Evolutionary conservation across 176 grass and related monocot species (phyloP).

Genomic region (Oryza australiensis): DNA sequence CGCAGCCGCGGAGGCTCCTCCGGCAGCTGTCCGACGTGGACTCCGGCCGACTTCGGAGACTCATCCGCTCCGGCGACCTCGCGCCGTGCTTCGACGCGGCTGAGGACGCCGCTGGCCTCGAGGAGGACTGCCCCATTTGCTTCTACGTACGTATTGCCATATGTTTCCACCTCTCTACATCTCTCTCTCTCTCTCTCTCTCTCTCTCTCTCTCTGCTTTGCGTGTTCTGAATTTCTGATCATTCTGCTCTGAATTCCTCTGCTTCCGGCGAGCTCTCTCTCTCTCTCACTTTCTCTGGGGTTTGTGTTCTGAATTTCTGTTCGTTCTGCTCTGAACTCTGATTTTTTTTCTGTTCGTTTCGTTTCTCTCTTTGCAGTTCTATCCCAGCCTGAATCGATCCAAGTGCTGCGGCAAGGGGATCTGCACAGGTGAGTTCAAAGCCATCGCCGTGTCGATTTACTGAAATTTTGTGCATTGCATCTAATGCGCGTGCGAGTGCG

Average conservation of each 20-base stretch:
- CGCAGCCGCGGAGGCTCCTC: conserved; percentile 62
- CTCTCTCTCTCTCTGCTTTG: no score
- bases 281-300: neutral
- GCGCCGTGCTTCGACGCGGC: conserved; percentile 71
- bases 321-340: neutral
- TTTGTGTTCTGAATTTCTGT: neutral
- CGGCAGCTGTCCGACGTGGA: conserved; percentile 62
- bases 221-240: neutral
- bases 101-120: conserved; percentile 39
- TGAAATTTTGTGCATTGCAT: neutral
- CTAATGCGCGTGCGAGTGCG: no score
- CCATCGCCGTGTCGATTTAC: neutral
- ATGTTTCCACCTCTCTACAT: neutral
- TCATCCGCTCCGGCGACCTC: conserved; percentile 60
- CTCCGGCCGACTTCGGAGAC: conserved; percentile 53
- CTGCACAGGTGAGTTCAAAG: conserved; percentile 58
- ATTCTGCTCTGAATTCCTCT: neutral
- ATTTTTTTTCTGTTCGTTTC: neutral
- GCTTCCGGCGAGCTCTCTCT: no score
- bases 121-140: conserved; percentile 82
- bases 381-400: conserved; percentile 70
- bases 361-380: conserved; percentile 42
- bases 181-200: no score
- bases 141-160: conserved; percentile 51
- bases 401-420: conserved; percentile 84